Evolutionary conservation across 495 filamentous ascomycete genomes (phyloP), one percentile per base, ranked within the genome.

Genomic region (Neurospora tetraspora): DNA sequence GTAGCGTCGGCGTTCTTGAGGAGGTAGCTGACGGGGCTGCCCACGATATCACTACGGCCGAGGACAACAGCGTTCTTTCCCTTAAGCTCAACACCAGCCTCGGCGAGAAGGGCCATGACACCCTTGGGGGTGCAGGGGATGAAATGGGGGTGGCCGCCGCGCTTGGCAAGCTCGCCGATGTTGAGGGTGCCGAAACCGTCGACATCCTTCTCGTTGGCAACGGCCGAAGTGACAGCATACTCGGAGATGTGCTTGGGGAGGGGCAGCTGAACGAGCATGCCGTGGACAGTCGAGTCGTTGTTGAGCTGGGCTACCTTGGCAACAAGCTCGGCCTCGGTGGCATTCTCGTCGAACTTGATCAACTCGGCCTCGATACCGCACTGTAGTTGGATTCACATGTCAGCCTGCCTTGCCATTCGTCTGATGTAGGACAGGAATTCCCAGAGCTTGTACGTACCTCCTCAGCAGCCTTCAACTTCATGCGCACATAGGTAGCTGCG

Each of bases 401-500:
- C 71, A 70, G 47, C 39, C 7, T 43, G 27, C 10, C 53, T 34
- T 65, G 53, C 1, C 53, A 40, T 23, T 23, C 40, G 10, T 38
- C 40, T 20, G 43, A 43, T 36, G 53, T 12, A 69, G 37, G 39
- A 74, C 72, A 34, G 40, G 74, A 71, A 14, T 14, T 27, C 53
- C 23, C 53, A 16, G 53, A 65, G 53, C 31, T 71, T 18, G n/a
- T 59, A 73, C 78, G 70, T 84, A 95, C 93, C 88, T 99, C 95
- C 80, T 94, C 87, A 38, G 96, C 96, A 71, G 96, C 96, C 86
- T 97, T 98, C 77, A 98, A 82, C 84, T 99, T 99, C 96, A 99
- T 99, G 83, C 94, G 93, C 81, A 99, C 94, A 92, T 99, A 99
- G 45, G 96, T 98, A 80, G 91, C 92, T 96, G 77, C 68, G 75